Conservation (phyloP, 179 eudicot species). For the Camellia oleifera region DNA sequence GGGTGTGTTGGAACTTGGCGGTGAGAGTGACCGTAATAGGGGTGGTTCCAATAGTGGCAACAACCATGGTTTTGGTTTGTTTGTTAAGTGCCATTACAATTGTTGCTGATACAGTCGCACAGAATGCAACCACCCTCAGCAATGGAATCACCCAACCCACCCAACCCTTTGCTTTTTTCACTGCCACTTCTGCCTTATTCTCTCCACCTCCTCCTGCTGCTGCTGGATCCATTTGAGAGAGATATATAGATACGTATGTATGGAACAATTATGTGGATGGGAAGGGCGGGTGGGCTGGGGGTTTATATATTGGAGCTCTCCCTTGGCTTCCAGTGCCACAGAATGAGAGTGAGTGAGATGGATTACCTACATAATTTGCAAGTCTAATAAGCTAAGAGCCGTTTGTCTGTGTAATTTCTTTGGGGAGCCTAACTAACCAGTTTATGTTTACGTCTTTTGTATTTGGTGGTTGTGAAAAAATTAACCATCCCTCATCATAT, state of each 20-base stretch:
- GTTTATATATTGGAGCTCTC: not conserved
- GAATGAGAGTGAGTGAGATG: not conserved
- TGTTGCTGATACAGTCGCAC: conserved; percentile 61
- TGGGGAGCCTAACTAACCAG: not conserved
- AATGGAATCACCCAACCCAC: conserved; percentile 16
- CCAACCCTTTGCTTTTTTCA: conserved; percentile 11
- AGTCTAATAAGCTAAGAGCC: not conserved
- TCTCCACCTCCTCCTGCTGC: conserved; percentile 1
- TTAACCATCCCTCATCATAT: too few species aligned
- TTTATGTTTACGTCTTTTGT: not conserved
- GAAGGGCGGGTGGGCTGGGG: not conserved
- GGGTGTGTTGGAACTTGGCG: conserved; percentile 78
- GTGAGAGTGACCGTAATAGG: conserved; percentile 61
- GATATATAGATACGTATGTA: not conserved
- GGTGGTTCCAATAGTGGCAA: conserved; percentile 78
- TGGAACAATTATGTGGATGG: not conserved
- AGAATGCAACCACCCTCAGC: conserved; percentile 51
- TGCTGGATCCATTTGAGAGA: conserved; percentile 9
- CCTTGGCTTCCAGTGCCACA: not conserved
- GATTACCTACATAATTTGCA: not conserved
- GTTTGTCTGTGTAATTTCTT: conserved; percentile 1
- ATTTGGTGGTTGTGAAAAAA: not conserved
- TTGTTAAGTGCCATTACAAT: conserved; percentile 76
- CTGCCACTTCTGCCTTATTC: not conserved
- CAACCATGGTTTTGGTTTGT: conserved; percentile 63